Evolutionary conservation across 1,284 basidiomycete genomes (phyloP), one percentile per base, ranked within the genome.

Genomic region (Sanguinoderma infundibulare): DNA sequence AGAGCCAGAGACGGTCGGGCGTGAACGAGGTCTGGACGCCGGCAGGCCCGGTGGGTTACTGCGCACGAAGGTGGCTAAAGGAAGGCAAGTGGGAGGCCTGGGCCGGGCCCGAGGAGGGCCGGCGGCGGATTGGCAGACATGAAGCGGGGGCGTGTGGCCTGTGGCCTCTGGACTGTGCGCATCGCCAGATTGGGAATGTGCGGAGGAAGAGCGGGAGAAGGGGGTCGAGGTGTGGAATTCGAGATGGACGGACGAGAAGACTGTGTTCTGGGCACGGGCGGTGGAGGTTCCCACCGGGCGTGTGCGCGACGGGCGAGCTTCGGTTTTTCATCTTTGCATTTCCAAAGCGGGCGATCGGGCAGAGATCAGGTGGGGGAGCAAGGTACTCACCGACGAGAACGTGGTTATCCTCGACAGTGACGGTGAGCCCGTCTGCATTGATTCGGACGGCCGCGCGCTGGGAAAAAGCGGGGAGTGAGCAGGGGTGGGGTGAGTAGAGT

Each of bases 321-420:
- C 24, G 24, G 24, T 15, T 49, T 49, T 49, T 8, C 17, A 51
- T 24, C 20, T 24, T 51, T 34, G 32, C 20, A 51, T 35, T 51
- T 20, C 49, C 49, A 51, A 36, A 44, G 46, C 26, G 4, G n/a
- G 47, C 50, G 39, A 59, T 36, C 20, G 38, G 39, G 20, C 35
- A 44, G 20, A 34, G 32, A 61, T 57, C 38, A 42, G 47, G 30
- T 38, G 39, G 34, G 35, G 51, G 10, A 38, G 44, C 28, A 38
- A 7, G 62, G 65, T 39, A 66, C 82, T 67, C 73, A 92, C 93
- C 93, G 50, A 91, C 80, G 7, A 96, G 78, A 1, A 90, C 88
- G 50, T 89, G 84, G 5, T 91, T 87, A 72, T 96, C 93, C 77
- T 98, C 94, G 10, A 95, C 94, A n/a, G 87, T 85, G 32, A 97